Evolutionary conservation across 2,329 filamentous ascomycete species (phyloP), one percentile per base, ranked within the genome.

Genomic region (Aspergillus spinulosporus): DNA sequence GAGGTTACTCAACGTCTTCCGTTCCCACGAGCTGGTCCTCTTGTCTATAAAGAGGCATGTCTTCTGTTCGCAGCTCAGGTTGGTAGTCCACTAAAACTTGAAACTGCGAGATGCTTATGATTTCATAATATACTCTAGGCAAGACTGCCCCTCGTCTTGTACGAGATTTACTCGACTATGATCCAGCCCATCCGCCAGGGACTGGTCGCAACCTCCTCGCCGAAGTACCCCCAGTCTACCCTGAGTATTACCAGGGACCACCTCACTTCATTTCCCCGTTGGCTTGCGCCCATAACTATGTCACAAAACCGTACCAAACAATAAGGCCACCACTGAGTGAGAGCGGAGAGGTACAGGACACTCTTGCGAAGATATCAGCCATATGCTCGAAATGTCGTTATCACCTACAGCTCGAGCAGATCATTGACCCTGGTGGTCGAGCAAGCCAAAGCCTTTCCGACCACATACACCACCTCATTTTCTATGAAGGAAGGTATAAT

Each of bases 381-480:
- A 79, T 84, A 61, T 90, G 87, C 70, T 72, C 77, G 54, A 77
- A 76, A 58, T 90, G 87, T 67, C 81, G 84, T 50, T 78, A 79
- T 65, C 86, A 89, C 70, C 74, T 88, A 43, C 79, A 85, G 62
- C 67, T 89, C 26, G 73, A 74, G 8, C 77, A 87, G 34, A 78
- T 81, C 57, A 84, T 82, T 62, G 74, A 73, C 9, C 68, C 74
- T n/a, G 69, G 70, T 32, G 70, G 66, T 49, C 66, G 68, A 42
- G 72, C 78, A 4, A 83, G 80, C 62, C 80, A 81, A 3, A 78
- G 76, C 52, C 59, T 65, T 21, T 21, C 21, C 1, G 80, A 77
- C 59, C 83, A 84, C 31, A 69, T 89, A 4, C 87, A 90, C 68
- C 87, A 89, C 68, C 80, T 88, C 56, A 71, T 77, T 36, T 81